phyloP scores from a whole-genome alignment of 371 early-diverging fungal species.

The Mortierella sp. region DNA sequence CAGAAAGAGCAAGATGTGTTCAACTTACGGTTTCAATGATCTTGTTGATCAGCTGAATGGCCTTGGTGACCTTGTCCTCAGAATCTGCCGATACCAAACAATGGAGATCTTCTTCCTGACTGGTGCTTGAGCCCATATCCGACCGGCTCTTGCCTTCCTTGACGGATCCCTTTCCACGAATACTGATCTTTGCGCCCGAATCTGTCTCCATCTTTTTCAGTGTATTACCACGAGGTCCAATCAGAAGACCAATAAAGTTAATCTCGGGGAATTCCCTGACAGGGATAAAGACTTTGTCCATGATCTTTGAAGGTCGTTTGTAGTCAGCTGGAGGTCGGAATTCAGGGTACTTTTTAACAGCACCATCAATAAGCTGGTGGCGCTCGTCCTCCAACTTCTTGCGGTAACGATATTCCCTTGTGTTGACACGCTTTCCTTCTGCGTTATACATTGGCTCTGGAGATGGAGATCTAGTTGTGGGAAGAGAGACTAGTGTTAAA shows the following conservation, averaged over 20 bases:
- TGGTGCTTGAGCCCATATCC: conserved; percentile 69
- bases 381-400: conserved; percentile 95
- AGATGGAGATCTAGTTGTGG: conserved; percentile 82
- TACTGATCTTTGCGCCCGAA: conserved; percentile 94
- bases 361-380: conserved; percentile 86
- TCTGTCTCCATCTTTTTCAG: conserved; percentile 94
- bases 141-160: conserved; percentile 92
- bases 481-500: too few relatives aligned
- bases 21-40: conserved; percentile 89
- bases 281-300: conserved; percentile 96
- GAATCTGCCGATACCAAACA: conserved; percentile 91
- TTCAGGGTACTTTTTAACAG: conserved; percentile 77
- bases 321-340: conserved; percentile 94
- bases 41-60: conserved; percentile 87
- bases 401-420: conserved; percentile 91
- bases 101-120: conserved; percentile 94
- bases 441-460: conserved; percentile 93
- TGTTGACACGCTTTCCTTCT: conserved; percentile 95
- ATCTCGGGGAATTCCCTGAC: conserved; percentile 95
- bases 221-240: conserved; percentile 97
- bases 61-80: conserved; percentile 88
- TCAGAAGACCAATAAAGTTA: conserved; percentile 96
- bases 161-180: conserved; percentile 96
- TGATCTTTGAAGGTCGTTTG: conserved; percentile 81
- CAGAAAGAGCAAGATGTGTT: background rate